Base-by-base conservation (phyloP, 352 stramenopile genomes). In the Pythium periplocum region DNA sequence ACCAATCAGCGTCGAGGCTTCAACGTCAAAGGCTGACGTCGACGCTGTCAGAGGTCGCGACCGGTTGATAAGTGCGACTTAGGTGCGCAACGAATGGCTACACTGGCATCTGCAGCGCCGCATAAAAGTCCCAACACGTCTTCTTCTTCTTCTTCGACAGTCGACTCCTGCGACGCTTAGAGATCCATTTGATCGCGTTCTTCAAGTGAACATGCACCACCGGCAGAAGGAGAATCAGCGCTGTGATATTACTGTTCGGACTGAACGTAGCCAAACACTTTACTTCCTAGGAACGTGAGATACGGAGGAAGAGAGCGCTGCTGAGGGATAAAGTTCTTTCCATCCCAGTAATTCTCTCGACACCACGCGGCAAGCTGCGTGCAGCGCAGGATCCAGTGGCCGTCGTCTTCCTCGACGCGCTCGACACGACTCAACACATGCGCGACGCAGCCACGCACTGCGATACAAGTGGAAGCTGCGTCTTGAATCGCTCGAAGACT, bases 251-350 rank as follows among this genome's bases (percentile, higher is more conserved):
- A 26, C 17, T 26, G 45, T 37, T 35, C n/a, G 45, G 45, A n/a
- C 7, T 49, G 48, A 9, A 93, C 78, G 62, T 85, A 82, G 8
- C 71, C 82, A 63, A 95, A 93, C 26, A 63, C 47, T 67, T 92
- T 83, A 51, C 78, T 91, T 17, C 84, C 84, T 3, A 95, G 66
- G 48, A 95, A 95, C n/a, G 84, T 89, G 45, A 95, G 60, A 51
- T 83, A 93, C 26, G 81, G 72, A 4, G 61, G 59, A 1, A 66
- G 33, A 2, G 57, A 54, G 4, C 50, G 32, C 5, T 55, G 43
- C 48, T 61, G 64, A 4, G 81, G 69, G 43, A 86, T 75, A 48
- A 95, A 93, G 46, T 83, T 86, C 49, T 84, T 81, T 42, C 82
- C 82, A 57, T 95, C 73, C 84, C 84, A 95, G 53, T 95, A 95